Conservation (phyloP, 371 early-diverging fungal species). For the Gilbertella persicaria region DNA sequence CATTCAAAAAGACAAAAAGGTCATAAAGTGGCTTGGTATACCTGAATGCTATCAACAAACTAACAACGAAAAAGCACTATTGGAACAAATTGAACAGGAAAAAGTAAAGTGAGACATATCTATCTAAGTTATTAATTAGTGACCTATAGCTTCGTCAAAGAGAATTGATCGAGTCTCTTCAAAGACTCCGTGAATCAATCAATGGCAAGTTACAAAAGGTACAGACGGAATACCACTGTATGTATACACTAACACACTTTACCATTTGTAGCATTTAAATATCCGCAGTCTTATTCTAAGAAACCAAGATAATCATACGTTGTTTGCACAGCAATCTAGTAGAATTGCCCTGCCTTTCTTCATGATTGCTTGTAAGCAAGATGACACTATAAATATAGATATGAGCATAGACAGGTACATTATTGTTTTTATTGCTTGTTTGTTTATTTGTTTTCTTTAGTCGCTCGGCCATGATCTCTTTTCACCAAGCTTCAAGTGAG, state of each 20-base stretch:
- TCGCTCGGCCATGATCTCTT: conserved; percentile 7
- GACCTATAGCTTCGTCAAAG: conserved; percentile 7
- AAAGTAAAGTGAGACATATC: conserved; percentile 2
- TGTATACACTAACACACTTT: neutral
- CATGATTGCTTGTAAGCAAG: conserved; percentile 6
- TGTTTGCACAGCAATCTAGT: neutral
- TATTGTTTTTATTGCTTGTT: neutral
- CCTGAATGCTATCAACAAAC: conserved; percentile 29
- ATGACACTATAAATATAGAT: neutral
- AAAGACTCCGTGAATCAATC: conserved; percentile 3
- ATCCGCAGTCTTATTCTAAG: conserved; percentile 21
- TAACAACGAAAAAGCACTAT: conserved; percentile 1
- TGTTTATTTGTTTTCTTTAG: neutral
- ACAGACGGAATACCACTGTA: neutral
- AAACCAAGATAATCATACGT: conserved; percentile 10
- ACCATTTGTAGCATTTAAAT: conserved; percentile 9
- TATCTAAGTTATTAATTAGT: neutral
- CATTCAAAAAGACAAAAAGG: conserved; percentile 69
- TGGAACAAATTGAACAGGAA: conserved; percentile 19
- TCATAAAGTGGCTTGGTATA: conserved; percentile 72
- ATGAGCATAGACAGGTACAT: conserved; percentile 1
- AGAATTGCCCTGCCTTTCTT: conserved; percentile 20
- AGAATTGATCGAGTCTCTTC: conserved; percentile 11
- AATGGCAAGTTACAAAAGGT: conserved; percentile 20
- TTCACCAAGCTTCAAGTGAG: neutral